phyloP scores from a whole-genome alignment of 2,329 filamentous ascomycete genomes.

The Macroventuria anomochaeta region DNA sequence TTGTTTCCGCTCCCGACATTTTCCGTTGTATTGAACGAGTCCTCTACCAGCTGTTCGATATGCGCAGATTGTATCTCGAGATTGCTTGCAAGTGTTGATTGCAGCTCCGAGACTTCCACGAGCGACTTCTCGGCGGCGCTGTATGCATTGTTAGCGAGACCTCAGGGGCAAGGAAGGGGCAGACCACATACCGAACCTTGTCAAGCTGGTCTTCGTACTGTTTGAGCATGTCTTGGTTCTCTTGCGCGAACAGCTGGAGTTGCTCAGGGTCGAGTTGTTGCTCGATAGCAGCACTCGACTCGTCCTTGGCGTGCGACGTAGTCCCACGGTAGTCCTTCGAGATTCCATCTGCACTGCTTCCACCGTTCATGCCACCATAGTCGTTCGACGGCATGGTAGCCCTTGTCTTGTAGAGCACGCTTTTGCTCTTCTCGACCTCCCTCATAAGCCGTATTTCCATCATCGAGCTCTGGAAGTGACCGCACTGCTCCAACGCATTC shows the following conservation, averaged over 20 bases:
- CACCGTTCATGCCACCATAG: conserved; percentile 30
- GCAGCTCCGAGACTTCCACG: conserved; percentile 89
- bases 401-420: conserved; percentile 75
- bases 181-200: conserved; percentile 79
- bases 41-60: conserved; percentile 85
- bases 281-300: conserved; percentile 50
- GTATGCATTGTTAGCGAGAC: conserved; percentile 26
- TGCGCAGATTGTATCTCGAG: conserved; percentile 84
- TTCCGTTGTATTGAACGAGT: conserved; percentile 80
- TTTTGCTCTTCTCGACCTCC: conserved; percentile 88
- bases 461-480: conserved; percentile 83
- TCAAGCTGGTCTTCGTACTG: conserved; percentile 94
- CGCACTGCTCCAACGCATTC: conserved; percentile 75
- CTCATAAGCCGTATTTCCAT: conserved; percentile 87
- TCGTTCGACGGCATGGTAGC: conserved; percentile 39
- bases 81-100: conserved; percentile 86
- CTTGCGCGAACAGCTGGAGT: conserved; percentile 89
- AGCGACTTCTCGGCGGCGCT: conserved; percentile 90
- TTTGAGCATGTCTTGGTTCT: conserved; percentile 90
- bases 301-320: conserved; percentile 30
- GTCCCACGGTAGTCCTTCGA: conserved; percentile 39
- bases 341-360: conserved; percentile 11
- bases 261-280: conserved; percentile 79
- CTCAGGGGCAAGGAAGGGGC: neutral
- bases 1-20: conserved; percentile 91